Evolutionary conservation across 345 rosid genomes (phyloP).

Genomic region (Viola odorata): DNA sequence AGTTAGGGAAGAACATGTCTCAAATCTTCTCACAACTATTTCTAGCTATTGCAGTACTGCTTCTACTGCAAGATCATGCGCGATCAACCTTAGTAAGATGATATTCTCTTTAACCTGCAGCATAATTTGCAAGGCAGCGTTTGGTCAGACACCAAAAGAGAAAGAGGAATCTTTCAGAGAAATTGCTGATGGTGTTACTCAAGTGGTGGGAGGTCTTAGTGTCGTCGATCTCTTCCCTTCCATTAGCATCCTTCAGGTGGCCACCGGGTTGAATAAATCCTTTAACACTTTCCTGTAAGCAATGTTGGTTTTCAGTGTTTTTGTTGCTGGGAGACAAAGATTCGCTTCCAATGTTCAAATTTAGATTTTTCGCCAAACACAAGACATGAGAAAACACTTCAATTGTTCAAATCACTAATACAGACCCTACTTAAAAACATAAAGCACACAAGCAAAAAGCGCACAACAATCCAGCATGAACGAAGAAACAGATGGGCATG

Average conservation of each 20-base stretch:
- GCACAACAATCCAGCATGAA: neutral
- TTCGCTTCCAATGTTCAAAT: too few species aligned
- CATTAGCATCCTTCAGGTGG: neutral
- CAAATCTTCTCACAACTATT: neutral
- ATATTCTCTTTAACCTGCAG: neutral
- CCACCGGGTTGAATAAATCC: neutral
- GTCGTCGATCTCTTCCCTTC: slow-evolving; percentile 1
- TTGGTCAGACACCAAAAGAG: neutral
- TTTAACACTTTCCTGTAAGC: too few species aligned
- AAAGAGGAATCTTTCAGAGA: neutral
- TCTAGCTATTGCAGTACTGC: too few species aligned
- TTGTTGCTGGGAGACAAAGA: too few species aligned
- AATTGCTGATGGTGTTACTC: neutral
- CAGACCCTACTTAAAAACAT: neutral
- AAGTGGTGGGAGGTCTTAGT: too few species aligned
- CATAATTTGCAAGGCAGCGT: neutral
- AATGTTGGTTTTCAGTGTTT: too few species aligned
- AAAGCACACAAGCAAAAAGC: neutral
- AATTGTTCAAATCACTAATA: neutral
- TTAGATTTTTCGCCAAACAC: too few species aligned
- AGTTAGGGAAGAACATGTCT: neutral
- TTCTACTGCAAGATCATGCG: neutral
- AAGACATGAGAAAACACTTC: neutral
- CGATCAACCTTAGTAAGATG: neutral
- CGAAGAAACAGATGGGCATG: neutral